A percentile compares a stretch with the other conserved stretches of the same genome.
Evolutionary conservation across 192 early-diverging fungal genomes (phyloP).

Genomic region (Diversispora eburnea): DNA sequence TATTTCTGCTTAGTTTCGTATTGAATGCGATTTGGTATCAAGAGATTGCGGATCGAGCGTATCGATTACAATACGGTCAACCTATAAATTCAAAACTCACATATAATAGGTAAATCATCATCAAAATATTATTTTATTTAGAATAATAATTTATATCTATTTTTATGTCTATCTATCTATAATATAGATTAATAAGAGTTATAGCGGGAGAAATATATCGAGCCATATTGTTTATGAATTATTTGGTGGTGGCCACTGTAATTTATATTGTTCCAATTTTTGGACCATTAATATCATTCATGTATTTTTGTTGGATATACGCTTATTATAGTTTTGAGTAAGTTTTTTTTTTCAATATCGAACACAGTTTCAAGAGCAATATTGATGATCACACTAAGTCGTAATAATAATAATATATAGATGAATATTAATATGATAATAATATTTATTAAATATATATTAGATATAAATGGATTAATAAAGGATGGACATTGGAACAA

Average conservation of each 20-base stretch:
- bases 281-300: conserved; percentile 43
- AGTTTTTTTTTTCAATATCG: conserved; percentile 29
- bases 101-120: conserved; percentile 32
- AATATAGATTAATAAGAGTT: conserved; percentile 27
- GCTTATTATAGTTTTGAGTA: conserved; percentile 56
- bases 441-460: conserved; percentile 35
- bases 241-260: conserved; percentile 33
- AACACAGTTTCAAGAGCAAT: background rate
- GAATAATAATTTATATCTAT: background rate
- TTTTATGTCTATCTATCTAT: background rate
- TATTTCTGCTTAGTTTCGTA: conserved; percentile 48
- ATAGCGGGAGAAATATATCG: conserved; percentile 46
- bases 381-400: conserved; percentile 19
- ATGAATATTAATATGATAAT: too few species aligned
- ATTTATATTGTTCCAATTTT: conserved; percentile 40
- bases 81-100: conserved; percentile 30
- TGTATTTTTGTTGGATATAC: conserved; percentile 44
- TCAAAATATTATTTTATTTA: background rate
- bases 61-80: conserved; percentile 42
- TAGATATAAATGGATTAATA: conserved; percentile 52
- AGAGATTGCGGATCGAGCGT: conserved; percentile 51
- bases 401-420: conserved; percentile 31
- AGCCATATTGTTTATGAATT: conserved; percentile 45
- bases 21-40: conserved; percentile 56
- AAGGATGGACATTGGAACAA: conserved; percentile 51